Evolutionary conservation across 345 rosid species (phyloP), one percentile per base, ranked within the genome.

Genomic region (Lumnitzera littorea): DNA sequence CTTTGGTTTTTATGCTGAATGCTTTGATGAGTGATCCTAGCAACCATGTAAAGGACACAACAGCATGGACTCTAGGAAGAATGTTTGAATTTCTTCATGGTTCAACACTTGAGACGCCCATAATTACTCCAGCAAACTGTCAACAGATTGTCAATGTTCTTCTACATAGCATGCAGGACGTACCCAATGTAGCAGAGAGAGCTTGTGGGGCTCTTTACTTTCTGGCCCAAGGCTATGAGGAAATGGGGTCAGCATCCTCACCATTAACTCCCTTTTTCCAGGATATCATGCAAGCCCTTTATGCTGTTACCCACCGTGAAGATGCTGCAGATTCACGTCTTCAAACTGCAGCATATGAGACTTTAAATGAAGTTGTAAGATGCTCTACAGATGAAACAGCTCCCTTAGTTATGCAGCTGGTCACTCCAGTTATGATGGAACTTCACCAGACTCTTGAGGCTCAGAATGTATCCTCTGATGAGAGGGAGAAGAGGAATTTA

Each of bases 201-300:
- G 86, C 82, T 48, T 94, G 97, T 52, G 99, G 99, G 53, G 97
- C 96, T 11, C 77, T 92, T 60, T 94, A 94, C 80, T 86, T 81
- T 74, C 91, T 94, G 70, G 91, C 91, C 59, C 99, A 88, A 74
- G 96, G 97, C 14, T 94, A 85, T 58, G 97, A 94, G 73, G 91
- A 86, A 67, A 71, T 81, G 16, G 97, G 84, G 64, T 67, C 79
- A 51, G 78, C 72, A 54, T 69, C 95, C 48, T 81, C 97, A 52
- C 82, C 74, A 48, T 85, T 90, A 20, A 76, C 96, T 13, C 96
- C 95, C 3, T 78, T 65, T 63, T 82, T 94, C 48, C 83, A 87
- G 5, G 78, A 79, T 31, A 90, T 90, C 47, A 79, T 88, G 50
- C 70, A 77, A 60, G 73, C 67, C 56, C 87, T 94, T 52, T 79